Conservation (phyloP, 139 green algal species). For the Raphidocelis subcapitata region DNA sequence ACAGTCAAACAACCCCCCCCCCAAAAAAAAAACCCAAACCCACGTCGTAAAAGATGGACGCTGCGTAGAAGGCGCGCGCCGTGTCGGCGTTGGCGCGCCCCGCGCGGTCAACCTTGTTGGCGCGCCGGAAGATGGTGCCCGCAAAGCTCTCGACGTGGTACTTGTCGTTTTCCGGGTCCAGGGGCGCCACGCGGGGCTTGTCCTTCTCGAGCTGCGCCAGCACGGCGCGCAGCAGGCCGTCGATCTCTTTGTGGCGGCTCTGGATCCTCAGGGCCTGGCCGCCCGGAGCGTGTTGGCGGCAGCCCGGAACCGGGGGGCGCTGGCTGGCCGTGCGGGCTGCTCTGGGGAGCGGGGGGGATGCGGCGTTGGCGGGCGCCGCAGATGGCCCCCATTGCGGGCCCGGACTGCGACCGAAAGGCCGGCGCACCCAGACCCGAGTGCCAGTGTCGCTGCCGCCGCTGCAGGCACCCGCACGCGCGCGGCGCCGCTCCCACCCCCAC, state of each 20-base stretch:
- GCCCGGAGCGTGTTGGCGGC: neutral
- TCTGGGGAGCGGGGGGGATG: too few relatives aligned
- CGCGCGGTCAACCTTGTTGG: constrained; percentile 67
- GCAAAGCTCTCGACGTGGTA: constrained; percentile 73
- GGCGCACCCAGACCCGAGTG: too few relatives aligned
- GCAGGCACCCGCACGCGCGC: too few relatives aligned
- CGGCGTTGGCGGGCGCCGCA: too few relatives aligned
- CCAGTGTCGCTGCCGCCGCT: too few relatives aligned
- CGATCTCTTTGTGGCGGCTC: constrained; percentile 58
- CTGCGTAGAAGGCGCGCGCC: constrained; percentile 81
- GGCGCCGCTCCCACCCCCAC: too few relatives aligned
- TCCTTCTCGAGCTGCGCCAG: constrained; percentile 60
- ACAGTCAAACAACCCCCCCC: too few relatives aligned
- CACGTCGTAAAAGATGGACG: constrained; percentile 87
- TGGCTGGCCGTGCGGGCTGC: too few relatives aligned
- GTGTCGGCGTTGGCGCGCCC: constrained; percentile 67
- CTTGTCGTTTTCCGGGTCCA: constrained; percentile 36
- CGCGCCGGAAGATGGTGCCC: constrained; percentile 67
- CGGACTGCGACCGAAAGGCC: too few relatives aligned
- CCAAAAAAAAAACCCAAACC: neutral
- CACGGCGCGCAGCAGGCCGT: constrained; percentile 48
- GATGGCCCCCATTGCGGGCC: too few relatives aligned
- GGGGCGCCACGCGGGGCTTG: constrained; percentile 39
- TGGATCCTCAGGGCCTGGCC: constrained; percentile 59
- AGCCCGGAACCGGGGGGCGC: neutral